These are phyloP conservation scores for Hemileccinum rubropunctum DNA, from an alignment of 768 basidiomycete genomes.

Conservation along the genomic window DNA sequence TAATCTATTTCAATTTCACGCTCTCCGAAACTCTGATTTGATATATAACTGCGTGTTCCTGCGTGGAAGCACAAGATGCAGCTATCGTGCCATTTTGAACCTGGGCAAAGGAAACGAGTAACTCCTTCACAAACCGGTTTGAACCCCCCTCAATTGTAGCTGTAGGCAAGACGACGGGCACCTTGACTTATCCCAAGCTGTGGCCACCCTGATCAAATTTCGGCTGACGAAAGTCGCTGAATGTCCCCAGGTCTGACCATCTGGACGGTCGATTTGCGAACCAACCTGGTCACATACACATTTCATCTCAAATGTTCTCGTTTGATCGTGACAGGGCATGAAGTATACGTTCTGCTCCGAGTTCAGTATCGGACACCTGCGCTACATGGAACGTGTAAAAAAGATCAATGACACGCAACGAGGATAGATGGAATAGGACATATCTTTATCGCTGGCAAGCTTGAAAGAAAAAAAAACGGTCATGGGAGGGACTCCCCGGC, in stretches of 20 bases:
- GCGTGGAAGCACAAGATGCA: no score
- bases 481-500: conserved; percentile 1
- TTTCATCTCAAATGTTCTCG: not conserved
- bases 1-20: no score
- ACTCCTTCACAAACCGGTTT: no score
- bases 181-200: conserved; percentile 16
- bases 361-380: not conserved
- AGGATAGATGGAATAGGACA: not conserved
- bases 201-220: conserved; percentile 11
- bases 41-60: no score
- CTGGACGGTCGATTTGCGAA: conserved; percentile 21
- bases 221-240: conserved; percentile 19
- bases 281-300: not conserved
- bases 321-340: conserved; percentile 1
- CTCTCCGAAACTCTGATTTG: no score
- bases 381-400: no score
- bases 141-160: no score
- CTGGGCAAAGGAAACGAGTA: no score
- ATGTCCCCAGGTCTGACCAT: conserved; percentile 21
- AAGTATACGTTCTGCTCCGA: conserved; percentile 5
- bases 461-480: conserved; percentile 20
- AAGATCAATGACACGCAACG: not conserved
- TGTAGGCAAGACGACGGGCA: conserved; percentile 21
- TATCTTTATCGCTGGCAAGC: conserved; percentile 5
- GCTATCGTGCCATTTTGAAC: no score